phyloP scores from a whole-genome alignment of 2,329 filamentous ascomycete species.

The Epichloe scottii region DNA sequence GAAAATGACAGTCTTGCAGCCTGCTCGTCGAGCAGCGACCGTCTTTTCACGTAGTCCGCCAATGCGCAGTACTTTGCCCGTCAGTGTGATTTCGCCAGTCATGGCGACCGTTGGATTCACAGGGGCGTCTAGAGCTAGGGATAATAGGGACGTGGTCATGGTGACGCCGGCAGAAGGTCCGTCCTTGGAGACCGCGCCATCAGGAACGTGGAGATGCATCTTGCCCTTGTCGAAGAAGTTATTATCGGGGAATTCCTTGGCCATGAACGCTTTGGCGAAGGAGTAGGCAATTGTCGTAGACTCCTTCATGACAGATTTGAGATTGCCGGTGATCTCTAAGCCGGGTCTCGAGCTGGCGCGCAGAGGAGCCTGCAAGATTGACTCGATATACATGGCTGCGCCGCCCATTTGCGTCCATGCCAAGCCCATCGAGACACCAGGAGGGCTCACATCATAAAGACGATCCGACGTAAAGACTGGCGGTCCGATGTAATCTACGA shows the following conservation, averaged over 20 bases:
- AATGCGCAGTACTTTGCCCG: slow-evolving; percentile 90
- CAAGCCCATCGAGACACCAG: slow-evolving; percentile 93
- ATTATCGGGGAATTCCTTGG: slow-evolving; percentile 74
- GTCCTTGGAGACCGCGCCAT: slow-evolving; percentile 92
- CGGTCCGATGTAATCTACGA: slow-evolving; percentile 94
- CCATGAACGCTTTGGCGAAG: slow-evolving; percentile 83
- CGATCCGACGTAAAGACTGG: slow-evolving; percentile 93
- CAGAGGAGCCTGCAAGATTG: slow-evolving; percentile 78
- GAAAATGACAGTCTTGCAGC: slow-evolving; percentile 89
- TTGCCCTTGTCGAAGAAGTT: slow-evolving; percentile 93
- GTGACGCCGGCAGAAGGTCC: slow-evolving; percentile 89
- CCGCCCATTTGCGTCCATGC: slow-evolving; percentile 98
- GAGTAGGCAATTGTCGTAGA: slow-evolving; percentile 92
- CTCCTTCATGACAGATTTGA: slow-evolving; percentile 97
- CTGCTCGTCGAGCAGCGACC: slow-evolving; percentile 82
- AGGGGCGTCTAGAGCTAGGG: slow-evolving; percentile 65
- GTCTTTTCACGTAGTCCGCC: slow-evolving; percentile 94
- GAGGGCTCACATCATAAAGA: slow-evolving; percentile 83
- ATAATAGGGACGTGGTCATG: slow-evolving; percentile 90
- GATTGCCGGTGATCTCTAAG: slow-evolving; percentile 84
- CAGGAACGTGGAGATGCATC: slow-evolving; percentile 90
- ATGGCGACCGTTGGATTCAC: slow-evolving; percentile 85
- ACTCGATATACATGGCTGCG: slow-evolving; percentile 92
- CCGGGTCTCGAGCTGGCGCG: slow-evolving; percentile 61
- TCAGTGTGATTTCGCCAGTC: slow-evolving; percentile 95